Evolutionary conservation across 768 basidiomycete genomes (phyloP).

Genomic region (Tulasnella sp.): DNA sequence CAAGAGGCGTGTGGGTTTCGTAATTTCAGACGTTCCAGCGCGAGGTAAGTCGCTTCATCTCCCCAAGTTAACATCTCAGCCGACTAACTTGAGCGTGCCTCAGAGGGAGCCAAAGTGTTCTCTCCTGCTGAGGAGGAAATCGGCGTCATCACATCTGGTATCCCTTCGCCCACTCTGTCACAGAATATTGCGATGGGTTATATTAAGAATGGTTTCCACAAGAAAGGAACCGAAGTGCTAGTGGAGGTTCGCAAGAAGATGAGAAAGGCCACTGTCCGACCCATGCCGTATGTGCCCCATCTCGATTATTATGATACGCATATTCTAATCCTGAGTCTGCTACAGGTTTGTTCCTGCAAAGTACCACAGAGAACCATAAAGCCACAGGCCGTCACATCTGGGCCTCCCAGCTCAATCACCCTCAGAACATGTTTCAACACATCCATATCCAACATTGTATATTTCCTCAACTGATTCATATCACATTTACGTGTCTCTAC

Average conservation of each 20-base stretch:
- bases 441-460: slow-evolving; percentile 12
- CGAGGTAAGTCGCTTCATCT: slow-evolving; percentile 54
- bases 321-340: not conserved
- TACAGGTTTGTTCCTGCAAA: slow-evolving; percentile 30
- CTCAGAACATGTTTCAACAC: slow-evolving; percentile 19
- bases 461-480: not conserved
- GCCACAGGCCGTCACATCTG: not conserved
- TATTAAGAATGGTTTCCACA: slow-evolving; percentile 77
- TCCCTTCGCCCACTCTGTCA: slow-evolving; percentile 86
- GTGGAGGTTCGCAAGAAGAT: slow-evolving; percentile 85
- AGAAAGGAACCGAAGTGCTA: slow-evolving; percentile 82
- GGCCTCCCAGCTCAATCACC: not conserved
- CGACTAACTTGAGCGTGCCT: slow-evolving; percentile 9
- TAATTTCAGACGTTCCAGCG: slow-evolving; percentile 84
- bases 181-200: slow-evolving; percentile 98
- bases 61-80: not conserved
- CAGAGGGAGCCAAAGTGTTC: slow-evolving; percentile 81
- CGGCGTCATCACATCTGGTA: slow-evolving; percentile 87
- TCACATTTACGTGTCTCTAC: slow-evolving; percentile 22
- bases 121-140: slow-evolving; percentile 57
- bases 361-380: slow-evolving; percentile 16
- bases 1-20: slow-evolving; percentile 76
- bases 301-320: not conserved
- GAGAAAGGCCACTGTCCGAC: slow-evolving; percentile 70
- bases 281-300: slow-evolving; percentile 77